Evolutionary conservation across 768 basidiomycete species (phyloP).

Genomic region (Clitopilus passeckerianus): DNA sequence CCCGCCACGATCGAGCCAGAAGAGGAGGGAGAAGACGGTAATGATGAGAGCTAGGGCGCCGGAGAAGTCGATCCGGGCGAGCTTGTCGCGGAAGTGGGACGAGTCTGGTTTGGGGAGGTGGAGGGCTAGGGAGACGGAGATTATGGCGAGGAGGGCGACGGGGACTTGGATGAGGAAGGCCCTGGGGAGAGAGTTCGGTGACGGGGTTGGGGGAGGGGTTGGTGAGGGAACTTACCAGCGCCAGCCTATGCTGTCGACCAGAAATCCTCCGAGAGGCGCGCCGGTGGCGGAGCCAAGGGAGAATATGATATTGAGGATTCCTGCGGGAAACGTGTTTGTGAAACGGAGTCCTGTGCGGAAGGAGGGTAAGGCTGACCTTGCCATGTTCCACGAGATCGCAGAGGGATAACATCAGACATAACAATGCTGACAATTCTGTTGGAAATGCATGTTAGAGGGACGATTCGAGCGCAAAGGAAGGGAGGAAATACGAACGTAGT

Average conservation of each 20-base stretch:
- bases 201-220: no score
- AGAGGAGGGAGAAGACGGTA: slow-evolving; percentile 51
- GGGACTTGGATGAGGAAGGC: slow-evolving; percentile 61
- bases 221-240: slow-evolving; percentile 37
- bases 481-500: slow-evolving; percentile 38
- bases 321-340: slow-evolving; percentile 16
- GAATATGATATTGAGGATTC: slow-evolving; percentile 56
- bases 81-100: slow-evolving; percentile 40
- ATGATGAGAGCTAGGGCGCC: slow-evolving; percentile 53
- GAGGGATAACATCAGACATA: slow-evolving; percentile 60
- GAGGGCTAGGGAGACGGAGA: slow-evolving; percentile 49
- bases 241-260: slow-evolving; percentile 66
- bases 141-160: slow-evolving; percentile 45
- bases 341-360: neutral
- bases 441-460: neutral
- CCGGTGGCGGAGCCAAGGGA: slow-evolving; percentile 54
- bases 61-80: slow-evolving; percentile 58
- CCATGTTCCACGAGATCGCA: slow-evolving; percentile 64
- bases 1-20: slow-evolving; percentile 51
- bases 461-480: neutral
- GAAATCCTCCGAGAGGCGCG: slow-evolving; percentile 58
- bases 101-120: slow-evolving; percentile 39
- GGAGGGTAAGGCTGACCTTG: slow-evolving; percentile 38
- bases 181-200: slow-evolving; percentile 23
- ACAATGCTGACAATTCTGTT: slow-evolving; percentile 57